Percentiles rank a stretch among this genome's conserved stretches.
These are phyloP conservation scores for Sarcomyxa edulis DNA, from an alignment of 768 basidiomycete species.

Conservation along the genomic window DNA sequence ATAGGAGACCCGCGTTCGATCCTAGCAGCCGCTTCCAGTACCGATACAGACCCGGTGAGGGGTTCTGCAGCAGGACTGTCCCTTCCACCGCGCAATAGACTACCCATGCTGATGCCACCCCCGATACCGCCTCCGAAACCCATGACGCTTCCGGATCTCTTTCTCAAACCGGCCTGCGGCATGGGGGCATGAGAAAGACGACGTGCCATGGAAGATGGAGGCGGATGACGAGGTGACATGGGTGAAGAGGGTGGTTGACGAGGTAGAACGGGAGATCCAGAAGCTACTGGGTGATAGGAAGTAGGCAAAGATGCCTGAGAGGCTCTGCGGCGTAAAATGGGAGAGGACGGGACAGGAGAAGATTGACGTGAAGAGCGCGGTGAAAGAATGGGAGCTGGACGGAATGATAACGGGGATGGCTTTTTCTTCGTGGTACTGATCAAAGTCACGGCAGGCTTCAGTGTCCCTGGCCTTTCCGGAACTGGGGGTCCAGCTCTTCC, in stretches of 20 bases:
- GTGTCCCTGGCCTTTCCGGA: conserved; percentile 7
- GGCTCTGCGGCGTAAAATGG: conserved; percentile 1
- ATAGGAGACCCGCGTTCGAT: conserved; percentile 20
- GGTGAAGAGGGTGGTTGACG: conserved; percentile 4
- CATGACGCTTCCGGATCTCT: conserved; percentile 27
- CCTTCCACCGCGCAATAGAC: conserved; percentile 12
- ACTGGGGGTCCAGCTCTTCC: conserved; percentile 3
- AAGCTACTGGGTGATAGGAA: no score
- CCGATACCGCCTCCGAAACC: conserved; percentile 15
- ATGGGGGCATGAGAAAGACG: conserved; percentile 21
- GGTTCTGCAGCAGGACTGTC: conserved; percentile 8
- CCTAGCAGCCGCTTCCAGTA: conserved; percentile 23
- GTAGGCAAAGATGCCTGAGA: conserved; percentile 7
- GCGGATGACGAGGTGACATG: conserved; percentile 7
- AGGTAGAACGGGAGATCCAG: no score
- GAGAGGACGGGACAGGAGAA: conserved; percentile 3
- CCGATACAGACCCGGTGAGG: conserved; percentile 5
- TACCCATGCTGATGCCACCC: conserved; percentile 15
- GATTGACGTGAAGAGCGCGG: conserved; percentile 8
- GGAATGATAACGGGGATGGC: conserved; percentile 26
- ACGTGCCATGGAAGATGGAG: conserved; percentile 15
- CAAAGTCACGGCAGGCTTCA: conserved; percentile 19
- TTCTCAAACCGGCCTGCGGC: conserved; percentile 20
- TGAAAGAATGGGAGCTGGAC: conserved; percentile 13
- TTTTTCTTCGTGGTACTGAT: conserved; percentile 24